Base-by-base conservation (phyloP, 2,329 filamentous ascomycete species). In the Exophiala calicioides region DNA sequence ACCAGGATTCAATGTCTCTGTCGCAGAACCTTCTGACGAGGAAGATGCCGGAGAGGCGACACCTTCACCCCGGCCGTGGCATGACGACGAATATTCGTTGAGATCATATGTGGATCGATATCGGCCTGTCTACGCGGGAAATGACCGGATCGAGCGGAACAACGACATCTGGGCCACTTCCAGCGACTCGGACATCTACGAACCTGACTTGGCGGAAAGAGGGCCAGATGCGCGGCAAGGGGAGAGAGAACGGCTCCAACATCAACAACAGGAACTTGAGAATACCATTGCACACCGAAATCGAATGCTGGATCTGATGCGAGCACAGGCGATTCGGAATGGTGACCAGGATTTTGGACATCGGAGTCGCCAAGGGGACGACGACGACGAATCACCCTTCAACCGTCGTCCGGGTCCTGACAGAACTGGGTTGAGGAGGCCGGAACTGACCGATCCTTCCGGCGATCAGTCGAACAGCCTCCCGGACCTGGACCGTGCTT, bases 31-130 rank as follows among this genome's bases (percentile, higher is more conserved):
- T 26, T 51, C 52, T 5, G 55, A 56, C 20, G 44, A 52, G 20
- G 52, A 57, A 34, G 48, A 50, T 18, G 30, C 8, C 5, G 19
- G 9, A 15, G 29, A 41, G 6, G 24, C 40, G 6, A 50, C 50
- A 27, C 36, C 35, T 16, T 58, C 57, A 24, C 55, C 55, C 9
- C 55, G 50, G 23, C 56, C 55, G 13, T 59, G 56, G 56, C 52
- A 54, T 21, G 50, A 56, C 13, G 41, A 50, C 26, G 56, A 59
- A 12, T 49, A 54, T 39, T 54, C 51, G n/a, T 24, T 46, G 9
- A 29, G 51, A 20, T 42, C 48, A 6, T 58, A 55, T 30, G 45
- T 53, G 15, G 56, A 58, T 34, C 47, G 51, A 9, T 57, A 57
- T 38, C 56, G 54, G 9, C 56, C 56, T 27, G 35, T 47, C 16